Conservation (phyloP, 306 rosid genomes). For the Hippophae rhamnoides region DNA sequence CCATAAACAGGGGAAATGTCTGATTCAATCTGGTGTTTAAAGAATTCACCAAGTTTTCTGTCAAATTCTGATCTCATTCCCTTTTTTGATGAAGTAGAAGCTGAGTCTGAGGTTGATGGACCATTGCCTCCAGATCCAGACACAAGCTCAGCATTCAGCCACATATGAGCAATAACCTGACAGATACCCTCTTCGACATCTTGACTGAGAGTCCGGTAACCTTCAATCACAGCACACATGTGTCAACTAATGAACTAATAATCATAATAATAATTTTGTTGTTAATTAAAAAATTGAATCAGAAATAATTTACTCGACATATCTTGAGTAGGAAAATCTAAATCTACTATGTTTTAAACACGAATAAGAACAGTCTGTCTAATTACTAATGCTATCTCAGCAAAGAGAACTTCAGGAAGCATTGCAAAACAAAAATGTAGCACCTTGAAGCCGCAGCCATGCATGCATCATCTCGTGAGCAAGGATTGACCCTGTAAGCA, state of each 20-base stretch:
- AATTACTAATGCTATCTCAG: neutral
- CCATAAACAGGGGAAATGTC: conserved; percentile 96
- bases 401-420: no score
- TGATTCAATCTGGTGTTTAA: conserved; percentile 86
- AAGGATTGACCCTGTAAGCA: conserved; percentile 90
- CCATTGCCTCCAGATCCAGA: conserved; percentile 44
- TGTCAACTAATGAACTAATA: neutral
- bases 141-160: conserved; percentile 69
- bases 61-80: conserved; percentile 55
- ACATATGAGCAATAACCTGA: conserved; percentile 94
- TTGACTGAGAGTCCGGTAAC: conserved; percentile 81
- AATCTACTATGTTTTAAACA: neutral
- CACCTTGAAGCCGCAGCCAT: conserved; percentile 92
- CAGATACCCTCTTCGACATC: conserved; percentile 99
- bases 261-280: neutral
- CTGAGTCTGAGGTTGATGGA: conserved; percentile 48
- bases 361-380: neutral
- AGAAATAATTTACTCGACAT: neutral
- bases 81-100: conserved; percentile 33
- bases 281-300: neutral
- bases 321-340: neutral
- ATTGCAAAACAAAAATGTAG: neutral
- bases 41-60: conserved; percentile 87
- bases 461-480: conserved; percentile 99
- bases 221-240: conserved; percentile 27